Evolutionary conservation across 306 rosid species (phyloP).

Genomic region (Cicer chorassanicum): DNA sequence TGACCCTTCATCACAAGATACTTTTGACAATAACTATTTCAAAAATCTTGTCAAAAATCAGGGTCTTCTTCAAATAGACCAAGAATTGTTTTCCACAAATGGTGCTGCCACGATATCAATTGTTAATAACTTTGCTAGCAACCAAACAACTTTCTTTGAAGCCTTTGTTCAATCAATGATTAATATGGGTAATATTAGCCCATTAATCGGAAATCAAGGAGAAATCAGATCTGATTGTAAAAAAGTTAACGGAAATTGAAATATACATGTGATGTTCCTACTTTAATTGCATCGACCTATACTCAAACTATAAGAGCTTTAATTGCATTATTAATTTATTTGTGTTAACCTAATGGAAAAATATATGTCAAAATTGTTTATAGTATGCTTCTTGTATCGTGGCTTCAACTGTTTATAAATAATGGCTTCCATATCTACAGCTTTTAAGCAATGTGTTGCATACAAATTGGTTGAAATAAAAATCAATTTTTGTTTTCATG

Average conservation of each 20-base stretch:
- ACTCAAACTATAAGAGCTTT: neutral
- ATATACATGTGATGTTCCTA: neutral
- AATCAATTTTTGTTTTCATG: no score
- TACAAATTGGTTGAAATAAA: no score
- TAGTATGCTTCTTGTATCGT: neutral
- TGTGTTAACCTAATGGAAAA: neutral
- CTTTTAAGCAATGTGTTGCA: no score
- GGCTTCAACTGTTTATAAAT: no score
- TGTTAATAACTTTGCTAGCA: conserved; percentile 56
- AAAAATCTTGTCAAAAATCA: conserved; percentile 50
- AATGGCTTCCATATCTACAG: no score
- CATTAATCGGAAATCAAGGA: conserved; percentile 64
- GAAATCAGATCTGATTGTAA: conserved; percentile 66
- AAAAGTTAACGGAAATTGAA: conserved; percentile 63
- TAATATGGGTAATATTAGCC: conserved; percentile 75
- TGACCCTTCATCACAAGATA: conserved; percentile 56
- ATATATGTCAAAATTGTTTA: neutral
- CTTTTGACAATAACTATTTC: conserved; percentile 72
- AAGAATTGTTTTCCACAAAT: conserved; percentile 58
- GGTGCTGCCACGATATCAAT: conserved; percentile 56
- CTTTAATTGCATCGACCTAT: neutral
- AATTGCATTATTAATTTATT: neutral
- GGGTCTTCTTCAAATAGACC: conserved; percentile 71
- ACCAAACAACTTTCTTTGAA: conserved; percentile 66
- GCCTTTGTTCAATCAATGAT: conserved; percentile 74